Evolutionary conservation across 2,329 filamentous ascomycete genomes (phyloP), one percentile per base, ranked within the genome.

Genomic region (Mollisia scopiformis): DNA sequence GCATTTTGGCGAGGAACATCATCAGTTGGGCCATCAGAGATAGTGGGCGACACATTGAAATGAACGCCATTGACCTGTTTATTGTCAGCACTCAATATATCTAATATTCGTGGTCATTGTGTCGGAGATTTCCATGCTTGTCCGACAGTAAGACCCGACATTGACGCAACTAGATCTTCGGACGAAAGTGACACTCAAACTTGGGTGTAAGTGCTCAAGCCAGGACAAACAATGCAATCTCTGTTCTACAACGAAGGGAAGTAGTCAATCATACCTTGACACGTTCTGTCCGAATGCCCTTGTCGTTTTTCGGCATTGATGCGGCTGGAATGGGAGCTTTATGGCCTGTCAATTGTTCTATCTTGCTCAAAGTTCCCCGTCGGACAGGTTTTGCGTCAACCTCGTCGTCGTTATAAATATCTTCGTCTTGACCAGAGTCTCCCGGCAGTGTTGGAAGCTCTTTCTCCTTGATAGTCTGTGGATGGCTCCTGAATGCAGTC

Each of bases 281-380:
- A n/a, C 61, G 57, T n/a, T 66, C 61, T 11, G 61, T 64, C 7
- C 60, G 66, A 46, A 64, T 46, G 46, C 63, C 62, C 46, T 60
- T 62, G 27, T 55, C 62, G 46, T 64, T 59, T 23, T 59, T 61
- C 3, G 39, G 33, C 39, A 19, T 43, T 8, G 59, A 27, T 57
- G 54, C 33, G 19, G 19, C 52, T 59, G 59, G 59, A 39, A 43
- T 41, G 21, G 58, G 61, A 31, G 49, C 52, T 28, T 61, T 66
- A 7, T 67, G 55, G 0, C 71, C 71, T 23, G 70, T 70, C 49
- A 74, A 49, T 50, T 69, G 69, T 49, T 72, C 68, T 14, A 70
- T 57, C 51, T 74, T 74, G 31, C 63, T 70, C 21, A 64, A 52
- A 8, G 63, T 67, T 27, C 64, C 66, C 11, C 71, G 66, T n/a